Conservation (phyloP, 2,329 filamentous ascomycete species). For the Aspergillus arachidicola region DNA sequence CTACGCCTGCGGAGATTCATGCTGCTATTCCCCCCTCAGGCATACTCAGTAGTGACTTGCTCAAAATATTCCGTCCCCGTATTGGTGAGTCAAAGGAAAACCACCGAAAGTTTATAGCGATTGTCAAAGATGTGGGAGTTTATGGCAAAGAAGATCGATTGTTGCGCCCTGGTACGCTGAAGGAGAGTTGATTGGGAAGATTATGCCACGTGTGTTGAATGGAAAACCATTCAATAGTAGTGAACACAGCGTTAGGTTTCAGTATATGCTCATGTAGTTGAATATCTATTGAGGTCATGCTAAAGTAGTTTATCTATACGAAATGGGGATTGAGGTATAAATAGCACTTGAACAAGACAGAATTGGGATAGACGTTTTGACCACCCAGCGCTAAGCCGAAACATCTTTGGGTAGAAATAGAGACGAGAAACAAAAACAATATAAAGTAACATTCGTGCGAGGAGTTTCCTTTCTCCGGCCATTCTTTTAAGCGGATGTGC, state of each 20-base stretch:
- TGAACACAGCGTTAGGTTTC: not conserved
- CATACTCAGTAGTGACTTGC: slow-evolving; percentile 47
- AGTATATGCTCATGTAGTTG: not conserved
- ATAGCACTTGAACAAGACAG: not conserved
- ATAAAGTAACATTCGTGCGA: not conserved
- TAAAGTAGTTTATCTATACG: not conserved
- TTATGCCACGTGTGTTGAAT: not conserved
- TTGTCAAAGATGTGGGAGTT: slow-evolving; percentile 48
- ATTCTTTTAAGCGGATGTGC: slow-evolving; percentile 5
- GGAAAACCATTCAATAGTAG: not conserved
- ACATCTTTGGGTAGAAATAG: not conserved
- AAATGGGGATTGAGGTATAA: slow-evolving; percentile 6
- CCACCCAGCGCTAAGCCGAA: slow-evolving; percentile 6
- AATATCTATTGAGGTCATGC: not conserved
- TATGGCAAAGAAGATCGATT: slow-evolving; percentile 47
- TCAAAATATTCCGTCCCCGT: slow-evolving; percentile 46
- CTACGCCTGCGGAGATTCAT: slow-evolving; percentile 50
- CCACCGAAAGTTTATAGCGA: slow-evolving; percentile 45
- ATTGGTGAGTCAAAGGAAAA: slow-evolving; percentile 47
- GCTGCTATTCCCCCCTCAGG: slow-evolving; percentile 50
- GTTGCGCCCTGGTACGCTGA: slow-evolving; percentile 42
- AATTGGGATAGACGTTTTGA: slow-evolving; percentile 3
- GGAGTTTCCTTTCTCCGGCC: not conserved
- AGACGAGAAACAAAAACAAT: not conserved
- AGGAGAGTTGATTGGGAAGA: slow-evolving; percentile 22